Evolutionary conservation across 2,329 filamentous ascomycete species (phyloP).

Genomic region (Penicillium fuscoglaucum): DNA sequence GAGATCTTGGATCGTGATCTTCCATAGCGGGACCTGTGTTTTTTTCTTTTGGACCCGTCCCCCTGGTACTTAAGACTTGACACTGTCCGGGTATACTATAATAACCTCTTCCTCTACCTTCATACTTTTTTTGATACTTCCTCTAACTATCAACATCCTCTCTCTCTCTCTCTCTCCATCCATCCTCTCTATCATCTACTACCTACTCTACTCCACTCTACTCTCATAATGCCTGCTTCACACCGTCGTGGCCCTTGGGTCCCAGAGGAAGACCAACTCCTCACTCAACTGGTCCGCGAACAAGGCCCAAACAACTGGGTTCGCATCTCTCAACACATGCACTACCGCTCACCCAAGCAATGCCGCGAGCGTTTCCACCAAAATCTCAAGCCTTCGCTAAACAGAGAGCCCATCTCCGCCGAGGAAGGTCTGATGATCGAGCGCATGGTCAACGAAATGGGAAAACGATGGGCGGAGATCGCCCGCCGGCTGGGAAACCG

Average conservation of each 20-base stretch:
- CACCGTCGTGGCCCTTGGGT: constrained; percentile 83
- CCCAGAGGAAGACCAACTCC: constrained; percentile 68
- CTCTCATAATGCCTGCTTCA: constrained; percentile 43
- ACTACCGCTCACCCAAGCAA: constrained; percentile 84
- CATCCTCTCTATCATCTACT: not conserved
- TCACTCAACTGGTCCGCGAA: constrained; percentile 68
- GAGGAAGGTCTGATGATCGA: constrained; percentile 75
- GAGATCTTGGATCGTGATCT: constrained; percentile 44
- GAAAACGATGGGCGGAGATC: constrained; percentile 92
- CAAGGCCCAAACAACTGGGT: constrained; percentile 89
- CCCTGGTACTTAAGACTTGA: constrained; percentile 28
- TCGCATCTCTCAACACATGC: constrained; percentile 72
- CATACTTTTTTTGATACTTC: not conserved
- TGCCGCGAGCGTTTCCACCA: constrained; percentile 93
- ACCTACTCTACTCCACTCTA: not conserved
- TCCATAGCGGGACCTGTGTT: constrained; percentile 36
- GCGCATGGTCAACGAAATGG: constrained; percentile 71
- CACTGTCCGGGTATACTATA: constrained; percentile 16
- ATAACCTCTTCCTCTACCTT: not conserved
- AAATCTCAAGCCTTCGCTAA: constrained; percentile 76
- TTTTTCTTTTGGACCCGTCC: constrained; percentile 37
- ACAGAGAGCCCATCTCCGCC: constrained; percentile 70
- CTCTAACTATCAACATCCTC: not conserved
- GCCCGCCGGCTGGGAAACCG: constrained; percentile 76
- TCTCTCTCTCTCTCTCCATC: not conserved